Evolutionary conservation across 2,329 filamentous ascomycete genomes (phyloP).

Genomic region (Diaporthe aspalathi): DNA sequence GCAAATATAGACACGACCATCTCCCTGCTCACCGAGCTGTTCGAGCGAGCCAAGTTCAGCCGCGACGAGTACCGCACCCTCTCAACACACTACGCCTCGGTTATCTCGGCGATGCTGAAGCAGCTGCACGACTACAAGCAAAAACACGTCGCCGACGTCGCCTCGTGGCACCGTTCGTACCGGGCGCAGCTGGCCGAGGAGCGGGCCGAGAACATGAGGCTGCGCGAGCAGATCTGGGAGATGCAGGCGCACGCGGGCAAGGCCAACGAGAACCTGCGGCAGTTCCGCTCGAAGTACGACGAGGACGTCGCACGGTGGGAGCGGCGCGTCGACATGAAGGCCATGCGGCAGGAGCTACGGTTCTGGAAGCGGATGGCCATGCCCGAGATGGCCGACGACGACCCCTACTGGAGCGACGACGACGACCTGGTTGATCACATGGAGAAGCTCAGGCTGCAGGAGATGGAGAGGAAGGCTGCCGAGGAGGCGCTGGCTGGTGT

Average conservation of each 20-base stretch:
- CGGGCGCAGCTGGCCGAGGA: slow-evolving; percentile 73
- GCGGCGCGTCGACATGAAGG: slow-evolving; percentile 62
- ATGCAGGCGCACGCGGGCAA: slow-evolving; percentile 71
- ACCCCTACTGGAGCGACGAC: slow-evolving; percentile 72
- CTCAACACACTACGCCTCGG: slow-evolving; percentile 68
- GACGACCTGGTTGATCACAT: slow-evolving; percentile 72
- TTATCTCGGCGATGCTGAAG: slow-evolving; percentile 67
- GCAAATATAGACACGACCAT: slow-evolving; percentile 71
- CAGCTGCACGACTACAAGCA: slow-evolving; percentile 76
- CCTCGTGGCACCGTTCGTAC: slow-evolving; percentile 75
- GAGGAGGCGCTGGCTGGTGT: slow-evolving; percentile 50
- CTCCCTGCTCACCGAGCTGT: slow-evolving; percentile 69
- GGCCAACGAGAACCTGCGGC: slow-evolving; percentile 68
- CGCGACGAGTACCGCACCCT: slow-evolving; percentile 71
- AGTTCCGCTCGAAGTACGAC: slow-evolving; percentile 67
- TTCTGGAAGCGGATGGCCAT: slow-evolving; percentile 77
- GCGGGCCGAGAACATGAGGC: slow-evolving; percentile 70
- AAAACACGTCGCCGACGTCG: slow-evolving; percentile 70
- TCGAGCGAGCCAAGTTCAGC: slow-evolving; percentile 70
- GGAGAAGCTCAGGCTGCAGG: slow-evolving; percentile 67
- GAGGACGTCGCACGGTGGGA: slow-evolving; percentile 67
- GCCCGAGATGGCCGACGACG: slow-evolving; percentile 69
- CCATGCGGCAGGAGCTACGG: slow-evolving; percentile 67
- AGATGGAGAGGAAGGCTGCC: slow-evolving; percentile 60
- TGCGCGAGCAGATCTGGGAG: slow-evolving; percentile 75